phyloP scores from a whole-genome alignment of 2,329 filamentous ascomycete species.

The Penicillium sp. region DNA sequence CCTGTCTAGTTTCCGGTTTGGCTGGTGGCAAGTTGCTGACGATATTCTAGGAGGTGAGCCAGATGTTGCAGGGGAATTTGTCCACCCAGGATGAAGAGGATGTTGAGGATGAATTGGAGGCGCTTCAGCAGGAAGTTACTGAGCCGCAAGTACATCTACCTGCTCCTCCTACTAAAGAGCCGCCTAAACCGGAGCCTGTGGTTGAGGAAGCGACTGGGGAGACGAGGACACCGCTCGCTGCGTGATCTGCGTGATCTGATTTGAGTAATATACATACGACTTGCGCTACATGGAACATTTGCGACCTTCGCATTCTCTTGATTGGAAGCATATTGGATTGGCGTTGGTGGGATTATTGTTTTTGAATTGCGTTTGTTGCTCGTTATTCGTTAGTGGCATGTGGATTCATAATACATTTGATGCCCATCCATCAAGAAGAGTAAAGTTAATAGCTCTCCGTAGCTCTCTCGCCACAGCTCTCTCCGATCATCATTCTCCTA shows the following conservation, averaged over 20 bases:
- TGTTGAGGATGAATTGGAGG: slow-evolving; percentile 91
- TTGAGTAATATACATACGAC: neutral
- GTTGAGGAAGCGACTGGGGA: slow-evolving; percentile 27
- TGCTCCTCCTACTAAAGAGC: slow-evolving; percentile 37
- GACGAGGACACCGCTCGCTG: slow-evolving; percentile 33
- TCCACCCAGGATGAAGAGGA: slow-evolving; percentile 96
- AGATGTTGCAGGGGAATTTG: slow-evolving; percentile 85
- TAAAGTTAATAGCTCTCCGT: neutral
- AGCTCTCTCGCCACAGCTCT: neutral
- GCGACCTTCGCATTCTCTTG: slow-evolving; percentile 15
- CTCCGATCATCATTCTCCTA: neutral
- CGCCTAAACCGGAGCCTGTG: slow-evolving; percentile 34
- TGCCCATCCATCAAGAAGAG: neutral
- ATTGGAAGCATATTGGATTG: slow-evolving; percentile 26
- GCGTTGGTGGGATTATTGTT: slow-evolving; percentile 26
- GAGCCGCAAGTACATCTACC: slow-evolving; percentile 43
- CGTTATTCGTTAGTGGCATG: slow-evolving; percentile 17
- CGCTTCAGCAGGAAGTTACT: slow-evolving; percentile 69
- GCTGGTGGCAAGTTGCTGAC: slow-evolving; percentile 9
- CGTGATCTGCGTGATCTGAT: too few species aligned
- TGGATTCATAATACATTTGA: slow-evolving; percentile 8
- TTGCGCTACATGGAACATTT: neutral
- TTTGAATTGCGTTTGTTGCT: slow-evolving; percentile 8
- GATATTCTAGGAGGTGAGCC: slow-evolving; percentile 81
- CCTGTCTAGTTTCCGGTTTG: too few species aligned